A percentile compares a stretch with the other conserved stretches of the same genome.
These are phyloP conservation scores for Penicillium nucicola DNA, from an alignment of 495 filamentous ascomycete genomes.

Conservation along the genomic window DNA sequence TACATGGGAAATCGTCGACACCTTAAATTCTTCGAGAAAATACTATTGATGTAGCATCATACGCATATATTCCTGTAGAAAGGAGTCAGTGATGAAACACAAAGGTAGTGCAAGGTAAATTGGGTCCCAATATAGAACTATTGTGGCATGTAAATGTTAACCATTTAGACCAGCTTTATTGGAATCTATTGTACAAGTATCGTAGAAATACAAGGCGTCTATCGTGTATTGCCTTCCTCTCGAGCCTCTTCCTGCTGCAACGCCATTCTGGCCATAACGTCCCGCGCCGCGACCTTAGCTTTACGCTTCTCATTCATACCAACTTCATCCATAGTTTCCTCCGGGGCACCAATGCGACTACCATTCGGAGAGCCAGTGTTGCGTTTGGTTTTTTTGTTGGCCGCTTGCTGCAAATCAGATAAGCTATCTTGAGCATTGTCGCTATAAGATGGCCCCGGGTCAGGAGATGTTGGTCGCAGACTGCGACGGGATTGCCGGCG, in stretches of 20 bases:
- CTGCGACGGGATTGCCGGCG: slow-evolving; percentile 14
- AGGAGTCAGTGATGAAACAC: too few relatives aligned
- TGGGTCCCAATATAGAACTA: too few relatives aligned
- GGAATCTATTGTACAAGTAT: not conserved
- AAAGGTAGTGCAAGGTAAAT: too few relatives aligned
- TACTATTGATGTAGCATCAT: too few relatives aligned
- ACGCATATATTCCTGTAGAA: too few relatives aligned
- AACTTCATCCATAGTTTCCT: not conserved
- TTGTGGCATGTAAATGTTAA: too few relatives aligned
- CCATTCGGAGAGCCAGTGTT: slow-evolving; percentile 1
- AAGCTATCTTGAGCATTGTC: not conserved
- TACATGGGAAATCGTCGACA: too few relatives aligned
- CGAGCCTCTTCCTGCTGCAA: slow-evolving; percentile 48
- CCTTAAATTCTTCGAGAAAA: too few relatives aligned
- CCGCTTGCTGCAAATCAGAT: not conserved
- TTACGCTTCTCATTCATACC: slow-evolving; percentile 31
- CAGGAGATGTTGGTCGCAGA: slow-evolving; percentile 10
- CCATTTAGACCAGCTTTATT: too few relatives aligned
- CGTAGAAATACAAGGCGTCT: not conserved
- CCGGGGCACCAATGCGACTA: not conserved
- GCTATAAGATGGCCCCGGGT: not conserved
- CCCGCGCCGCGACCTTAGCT: slow-evolving; percentile 35
- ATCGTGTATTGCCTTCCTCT: slow-evolving; percentile 31
- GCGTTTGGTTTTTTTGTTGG: slow-evolving; percentile 7
- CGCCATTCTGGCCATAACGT: slow-evolving; percentile 35